Percentiles rank a stretch among this genome's conserved stretches.
Conservation (phyloP, 768 basidiomycete species). For the Holtermanniella nyarrowii region DNA sequence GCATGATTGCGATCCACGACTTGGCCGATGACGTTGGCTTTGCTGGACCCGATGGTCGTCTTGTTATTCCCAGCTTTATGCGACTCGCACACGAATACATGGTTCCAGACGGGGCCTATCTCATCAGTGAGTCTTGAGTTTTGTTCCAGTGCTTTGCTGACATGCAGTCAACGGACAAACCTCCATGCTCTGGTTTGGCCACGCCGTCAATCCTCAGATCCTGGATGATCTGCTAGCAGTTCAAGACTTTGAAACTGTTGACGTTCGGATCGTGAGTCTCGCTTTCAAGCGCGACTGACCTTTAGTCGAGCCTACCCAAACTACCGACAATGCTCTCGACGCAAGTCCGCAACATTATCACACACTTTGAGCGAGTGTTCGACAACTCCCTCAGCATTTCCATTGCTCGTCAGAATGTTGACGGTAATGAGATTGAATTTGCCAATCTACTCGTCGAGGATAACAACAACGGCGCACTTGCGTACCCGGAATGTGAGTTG, state of each 20-base stretch:
- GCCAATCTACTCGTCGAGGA: slow-evolving; percentile 97
- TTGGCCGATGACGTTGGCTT: slow-evolving; percentile 61
- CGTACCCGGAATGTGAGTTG: slow-evolving; percentile 70
- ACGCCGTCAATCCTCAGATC: slow-evolving; percentile 67
- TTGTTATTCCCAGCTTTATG: slow-evolving; percentile 66
- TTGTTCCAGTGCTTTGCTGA: background rate
- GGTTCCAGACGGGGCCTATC: slow-evolving; percentile 82
- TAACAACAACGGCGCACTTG: slow-evolving; percentile 88
- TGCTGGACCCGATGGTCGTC: slow-evolving; percentile 53
- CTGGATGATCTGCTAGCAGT: slow-evolving; percentile 73
- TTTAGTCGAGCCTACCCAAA: slow-evolving; percentile 58
- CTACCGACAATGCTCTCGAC: slow-evolving; percentile 65
- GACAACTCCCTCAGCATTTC: slow-evolving; percentile 45
- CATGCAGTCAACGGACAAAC: slow-evolving; percentile 71
- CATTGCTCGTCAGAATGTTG: slow-evolving; percentile 82
- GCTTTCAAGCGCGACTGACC: background rate
- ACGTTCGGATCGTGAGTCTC: slow-evolving; percentile 55
- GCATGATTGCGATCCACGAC: slow-evolving; percentile 77
- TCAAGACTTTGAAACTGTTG: slow-evolving; percentile 62
- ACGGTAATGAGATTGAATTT: slow-evolving; percentile 87
- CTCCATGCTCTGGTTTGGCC: slow-evolving; percentile 83
- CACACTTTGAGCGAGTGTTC: slow-evolving; percentile 49
- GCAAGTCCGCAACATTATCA: slow-evolving; percentile 79
- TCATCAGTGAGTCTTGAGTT: slow-evolving; percentile 56
- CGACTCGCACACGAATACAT: slow-evolving; percentile 73